Percentiles rank a stretch among this genome's conserved stretches.
Evolutionary conservation across 139 green algal genomes (phyloP).

Genomic region (Auxenochlorella pyrenoidosa): DNA sequence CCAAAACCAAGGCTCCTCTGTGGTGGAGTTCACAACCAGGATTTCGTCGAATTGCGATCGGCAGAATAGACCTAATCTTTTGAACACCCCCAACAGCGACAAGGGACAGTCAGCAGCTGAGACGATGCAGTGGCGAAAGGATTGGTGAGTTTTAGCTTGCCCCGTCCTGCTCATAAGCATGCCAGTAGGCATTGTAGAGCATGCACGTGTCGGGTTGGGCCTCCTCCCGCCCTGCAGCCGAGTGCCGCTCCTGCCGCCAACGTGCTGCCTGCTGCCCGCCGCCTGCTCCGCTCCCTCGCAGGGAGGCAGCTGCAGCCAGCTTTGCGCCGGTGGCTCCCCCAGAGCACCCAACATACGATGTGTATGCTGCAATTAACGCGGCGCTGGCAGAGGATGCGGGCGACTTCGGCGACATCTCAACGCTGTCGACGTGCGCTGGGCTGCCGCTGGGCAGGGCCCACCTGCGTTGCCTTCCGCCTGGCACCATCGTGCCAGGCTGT

Average conservation of each 20-base stretch:
- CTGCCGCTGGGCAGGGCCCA: neutral
- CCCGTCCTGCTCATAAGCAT: neutral
- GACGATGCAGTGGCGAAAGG: conserved; percentile 39
- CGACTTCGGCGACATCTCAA: conserved; percentile 90
- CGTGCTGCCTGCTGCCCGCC: neutral
- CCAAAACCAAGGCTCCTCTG: no score
- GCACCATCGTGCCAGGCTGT: neutral
- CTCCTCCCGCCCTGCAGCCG: neutral
- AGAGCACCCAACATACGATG: conserved; percentile 83
- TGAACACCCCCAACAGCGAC: no score
- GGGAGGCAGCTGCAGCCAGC: neutral
- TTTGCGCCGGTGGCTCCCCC: conserved; percentile 68
- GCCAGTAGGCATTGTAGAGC: neutral
- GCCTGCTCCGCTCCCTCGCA: neutral
- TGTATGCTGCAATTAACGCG: conserved; percentile 67
- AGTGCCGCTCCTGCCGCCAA: neutral
- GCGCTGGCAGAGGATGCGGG: conserved; percentile 90
- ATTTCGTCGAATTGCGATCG: no score
- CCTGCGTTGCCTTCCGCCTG: neutral
- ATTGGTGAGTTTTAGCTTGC: conserved; percentile 16
- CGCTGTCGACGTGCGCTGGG: conserved; percentile 77
- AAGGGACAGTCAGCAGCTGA: neutral
- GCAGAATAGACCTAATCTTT: no score
- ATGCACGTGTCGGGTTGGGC: neutral
- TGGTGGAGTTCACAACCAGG: no score